Evolutionary conservation across 2,329 filamentous ascomycete genomes (phyloP), one percentile per base, ranked within the genome.

Genomic region (Daldinia sp.): DNA sequence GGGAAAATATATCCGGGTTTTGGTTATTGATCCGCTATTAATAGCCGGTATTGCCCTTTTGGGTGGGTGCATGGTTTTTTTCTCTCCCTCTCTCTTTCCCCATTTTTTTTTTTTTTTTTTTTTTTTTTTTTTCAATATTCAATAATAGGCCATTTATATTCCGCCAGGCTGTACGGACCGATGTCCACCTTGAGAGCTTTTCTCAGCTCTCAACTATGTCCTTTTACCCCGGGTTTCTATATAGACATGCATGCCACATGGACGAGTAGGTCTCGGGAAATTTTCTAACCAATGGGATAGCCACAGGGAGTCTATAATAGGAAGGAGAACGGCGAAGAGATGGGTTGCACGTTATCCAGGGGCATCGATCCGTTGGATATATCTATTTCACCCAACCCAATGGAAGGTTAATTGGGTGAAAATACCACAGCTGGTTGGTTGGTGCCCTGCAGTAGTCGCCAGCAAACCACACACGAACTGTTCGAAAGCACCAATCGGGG

Each of bases 211-310:
- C 29, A 58, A 29, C 15, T 13, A 23, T 30, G 35, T 54, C 39
- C 37, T 41, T 63, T 41, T 63, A 68, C 65, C 65, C 65, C 65
- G 61, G 65, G 49, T 66, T 68, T 65, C 39, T 58, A 35, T 52
- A 51, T 54, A 58, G n/a, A 32, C 43, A 25, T 62, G 47, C 32
- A 58, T 63, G 29, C 39, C 59, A 58, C 61, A 64, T 64, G 49
- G 52, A 27, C 25, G 23, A 35, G 15, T 39, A 51, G 52, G 51
- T 23, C 13, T 63, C 65, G 63, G 65, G 54, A 54, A 66, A 48
- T 61, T 63, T 66, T 47, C 48, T 54, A 29, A 51, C 65, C 65
- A 68, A 68, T 68, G 37, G 37, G 58, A 59, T 32, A 23, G 27
- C 41, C 50, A 61, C 50, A 29, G 34, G 29, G 50, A 48, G 56